Evolutionary conservation across 208 protist species (phyloP), one percentile per base, ranked within the genome.

Genomic region (Trypanosoma mega): DNA sequence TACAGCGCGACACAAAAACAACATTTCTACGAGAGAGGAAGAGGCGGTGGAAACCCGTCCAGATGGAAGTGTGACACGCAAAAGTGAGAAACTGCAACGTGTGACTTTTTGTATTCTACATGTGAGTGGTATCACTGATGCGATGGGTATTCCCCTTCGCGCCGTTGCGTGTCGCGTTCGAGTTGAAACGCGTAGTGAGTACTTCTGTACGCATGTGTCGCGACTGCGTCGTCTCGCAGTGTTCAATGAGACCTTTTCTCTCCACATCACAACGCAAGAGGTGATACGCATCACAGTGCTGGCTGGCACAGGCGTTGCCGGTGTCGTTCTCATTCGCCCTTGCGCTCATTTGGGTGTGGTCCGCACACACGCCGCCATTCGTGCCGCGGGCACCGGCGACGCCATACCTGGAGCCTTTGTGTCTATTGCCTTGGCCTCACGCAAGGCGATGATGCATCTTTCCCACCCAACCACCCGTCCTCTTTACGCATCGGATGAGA

Each of bases 351-450:
- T 54, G 21, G 47, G 63, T 3, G 34, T 43, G 3, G 23, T 55
- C 8, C 29, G 56, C 21, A 51, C 55, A 18, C 43, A 57, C 24
- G 50, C 31, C 11, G 8, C 70, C 29, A 47, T 75, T 23, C 3
- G 21, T 39, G 39, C 30, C 7, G 62, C 69, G 7, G 69, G 69
- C 3, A 70, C 62, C 5, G 48, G 24, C 0, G 16, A 57, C 9
- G 69, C 69, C 5, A 14, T 31, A 24, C 62, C 63, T 7, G 49
- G 69, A 39, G 59, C 62, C n/a, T 46, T n/a, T 37, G 29, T 70
- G 14, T 60, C 62, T 6, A 18, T 75, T 34, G n/a, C n/a, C n/a
- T n/a, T n/a, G n/a, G n/a, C n/a, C n/a, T n/a, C n/a, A n/a, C n/a
- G n/a, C n/a, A n/a, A n/a, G n/a, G n/a, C n/a, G n/a, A n/a, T n/a